Base-by-base conservation (phyloP, 1,139 yeast species). In the Suhomyces maxii region DNA sequence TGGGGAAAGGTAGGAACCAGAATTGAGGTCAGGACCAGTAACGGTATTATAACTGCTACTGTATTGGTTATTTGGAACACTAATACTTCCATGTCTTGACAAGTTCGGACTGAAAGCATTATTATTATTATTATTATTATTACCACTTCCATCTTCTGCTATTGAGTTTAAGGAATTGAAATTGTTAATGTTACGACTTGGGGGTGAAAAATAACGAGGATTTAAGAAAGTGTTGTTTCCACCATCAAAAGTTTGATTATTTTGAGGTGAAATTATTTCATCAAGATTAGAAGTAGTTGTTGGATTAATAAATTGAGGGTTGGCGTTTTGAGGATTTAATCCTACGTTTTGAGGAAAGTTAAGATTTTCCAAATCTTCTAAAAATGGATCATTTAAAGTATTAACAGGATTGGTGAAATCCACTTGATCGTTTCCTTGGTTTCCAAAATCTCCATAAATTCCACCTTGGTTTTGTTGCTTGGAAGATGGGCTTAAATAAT, bases 151-250 rank as follows among this genome's bases (percentile, higher is more conserved):
- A 49, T 61, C 65, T 49, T 70, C 75, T 3, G 72, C 71, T 37
- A 70, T 69, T 3, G 72, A 58, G 41, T 67, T 63, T 40, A 70
- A 59, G 12, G 64, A 56, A 47, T 61, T 61, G 44, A 60, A 69
- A 46, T 65, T 60, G 41, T 53, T 53, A 10, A 56, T 48, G 42
- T 46, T 56, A 45, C 57, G 64, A 13, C 58, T 61, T 6, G 73
- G 67, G 3, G 79, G 79, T 1, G 77, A 71, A 47, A 74, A 74
- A 54, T 72, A 73, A 49, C 71, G 76, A 7, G 77, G 68, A 42
- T 67, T 70, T 40, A 71, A 55, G 43, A 68, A 71, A 39, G 62
- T 48, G 37, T 53, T 50, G 41, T 56, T 55, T 42, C 58, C 58
- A 42, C 57, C 56, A 42, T 45, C 53, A 13, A 30, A 30, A 9